Base-by-base conservation (phyloP, 2,329 filamentous ascomycete species). In the Fusarium tricinctum region DNA sequence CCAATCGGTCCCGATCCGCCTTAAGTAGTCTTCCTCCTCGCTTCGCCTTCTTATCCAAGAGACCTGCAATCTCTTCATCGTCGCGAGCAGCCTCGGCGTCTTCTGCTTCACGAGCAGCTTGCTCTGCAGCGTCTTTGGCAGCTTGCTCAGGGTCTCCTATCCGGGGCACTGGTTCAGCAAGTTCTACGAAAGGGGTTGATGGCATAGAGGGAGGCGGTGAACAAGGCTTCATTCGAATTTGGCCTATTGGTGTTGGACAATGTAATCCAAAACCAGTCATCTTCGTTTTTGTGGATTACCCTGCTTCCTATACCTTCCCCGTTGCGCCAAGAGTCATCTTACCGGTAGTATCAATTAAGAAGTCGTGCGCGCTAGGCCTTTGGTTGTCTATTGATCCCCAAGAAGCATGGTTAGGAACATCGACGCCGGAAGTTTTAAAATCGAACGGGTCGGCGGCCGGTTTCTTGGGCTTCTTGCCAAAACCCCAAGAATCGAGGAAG, bases 401-500 rank as follows among this genome's bases (percentile, higher is more conserved):
- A 19, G 73, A 68, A 49, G 81, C 78, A 48, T 84, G 80, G 20
- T 75, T 78, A 15, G 81, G 80, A 59, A 84, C 82, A 66, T 84
- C 81, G 44, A 80, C 79, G 26, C 76, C 75, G 62, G 83, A 79
- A 35, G 79, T 79, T 65, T 81, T 81, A 63, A 79, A 74, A 52
- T 73, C 76, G 55, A 72, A 69, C 52, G 76, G 73, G 40, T 76
- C 71, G 45, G 57, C 53, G 17, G 48, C 75, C 44, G 59, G 43
- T 40, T 79, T 79, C 60, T 81, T 81, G 56, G 78, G 77, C 64
- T 87, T 87, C 72, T 87, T 87, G 13, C 81, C 79, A 51, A 83
- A 86, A 32, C 84, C 85, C 81, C 87, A 89, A 47, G 84, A 83
- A 61, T 80, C 83, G 75, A 87, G 87, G 68, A 87, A 86, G 58